Base-by-base conservation (phyloP, 306 rosid species). In the Vachellia collinsii region DNA sequence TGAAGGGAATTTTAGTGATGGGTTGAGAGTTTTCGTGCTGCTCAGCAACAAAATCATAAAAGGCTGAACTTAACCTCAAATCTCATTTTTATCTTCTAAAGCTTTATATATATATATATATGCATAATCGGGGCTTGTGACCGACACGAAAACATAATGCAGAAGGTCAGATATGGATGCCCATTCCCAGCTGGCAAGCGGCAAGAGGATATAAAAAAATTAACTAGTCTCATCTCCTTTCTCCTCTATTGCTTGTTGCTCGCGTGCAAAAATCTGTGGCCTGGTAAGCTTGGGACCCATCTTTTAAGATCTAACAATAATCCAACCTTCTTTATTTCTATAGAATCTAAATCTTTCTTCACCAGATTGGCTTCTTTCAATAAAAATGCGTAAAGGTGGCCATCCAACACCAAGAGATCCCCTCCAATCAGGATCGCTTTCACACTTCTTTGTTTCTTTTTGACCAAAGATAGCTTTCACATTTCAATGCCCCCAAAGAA, bases 41-140 rank as follows among this genome's bases (percentile, higher is more conserved):
- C 34, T 29, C 34, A 29, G 34, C 34, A 29, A 29, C 34, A 29
- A 29, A 29, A 29, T 29, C 34, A 29, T 29, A 29, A n/a, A 29
- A 29, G 34, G 34, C 2, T 29, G 34, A 29, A 29, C 34, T 29
- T 29, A 29, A 29, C 34, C 34, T 29, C 34, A 29, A 29, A 29
- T 29, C 34, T 29, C 34, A 29, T 29, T 29, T 1, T 29, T 29
- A 29, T 29, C 34, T 29, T 29, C 1, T 1, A 29, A 29, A 29
- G 34, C 2, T 29, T 0, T 29, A 29, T 29, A 29, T 29, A 29
- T 29, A 29, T 29, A 29, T 29, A 29, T 29, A 29, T 29, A 29
- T 29, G 34, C 34, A 29, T 29, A 29, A 29, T 29, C 2, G 34
- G 34, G 34, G 34, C 34, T 29, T 93, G 58, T 12, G 75, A 70